A percentile compares a stretch with the other conserved stretches of the same genome.
Evolutionary conservation across 2,329 filamentous ascomycete genomes (phyloP).

Genomic region (Basipetospora chlamydospora): DNA sequence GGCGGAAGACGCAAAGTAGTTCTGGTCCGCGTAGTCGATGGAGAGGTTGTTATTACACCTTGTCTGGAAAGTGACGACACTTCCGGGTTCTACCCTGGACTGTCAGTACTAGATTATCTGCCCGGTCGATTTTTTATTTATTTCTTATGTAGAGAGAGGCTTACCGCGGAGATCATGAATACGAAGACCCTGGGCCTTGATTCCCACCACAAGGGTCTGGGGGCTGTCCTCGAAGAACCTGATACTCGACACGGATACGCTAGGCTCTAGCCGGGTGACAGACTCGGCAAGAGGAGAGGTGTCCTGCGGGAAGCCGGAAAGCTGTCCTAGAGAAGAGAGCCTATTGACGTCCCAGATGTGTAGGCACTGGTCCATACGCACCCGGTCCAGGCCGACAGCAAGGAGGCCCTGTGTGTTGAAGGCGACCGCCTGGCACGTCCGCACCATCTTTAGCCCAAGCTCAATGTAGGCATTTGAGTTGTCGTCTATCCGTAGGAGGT

Average conservation of each 20-base stretch:
- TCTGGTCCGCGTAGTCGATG: slow-evolving; percentile 66
- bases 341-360: slow-evolving; percentile 70
- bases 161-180: slow-evolving; percentile 67
- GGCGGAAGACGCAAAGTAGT: slow-evolving; percentile 72
- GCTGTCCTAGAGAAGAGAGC: slow-evolving; percentile 33
- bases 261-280: slow-evolving; percentile 43
- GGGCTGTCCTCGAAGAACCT: slow-evolving; percentile 70
- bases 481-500: slow-evolving; percentile 58
- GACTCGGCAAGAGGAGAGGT: slow-evolving; percentile 39
- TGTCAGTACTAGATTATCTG: too few relatives aligned
- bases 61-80: slow-evolving; percentile 46
- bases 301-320: slow-evolving; percentile 34
- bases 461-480: slow-evolving; percentile 50
- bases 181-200: slow-evolving; percentile 59
- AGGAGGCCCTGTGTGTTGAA: slow-evolving; percentile 60
- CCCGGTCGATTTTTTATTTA: too few relatives aligned
- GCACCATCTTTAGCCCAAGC: slow-evolving; percentile 58
- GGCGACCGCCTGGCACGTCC: slow-evolving; percentile 68
- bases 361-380: slow-evolving; percentile 67
- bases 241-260: slow-evolving; percentile 66
- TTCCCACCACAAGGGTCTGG: slow-evolving; percentile 59
- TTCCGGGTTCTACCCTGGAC: slow-evolving; percentile 35
- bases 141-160: too few relatives aligned
- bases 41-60: slow-evolving; percentile 58
- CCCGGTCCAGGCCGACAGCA: slow-evolving; percentile 66